Evolutionary conservation across 2,329 filamentous ascomycete genomes (phyloP), one percentile per base, ranked within the genome.

Genomic region (Endoconidiophora laricicola): DNA sequence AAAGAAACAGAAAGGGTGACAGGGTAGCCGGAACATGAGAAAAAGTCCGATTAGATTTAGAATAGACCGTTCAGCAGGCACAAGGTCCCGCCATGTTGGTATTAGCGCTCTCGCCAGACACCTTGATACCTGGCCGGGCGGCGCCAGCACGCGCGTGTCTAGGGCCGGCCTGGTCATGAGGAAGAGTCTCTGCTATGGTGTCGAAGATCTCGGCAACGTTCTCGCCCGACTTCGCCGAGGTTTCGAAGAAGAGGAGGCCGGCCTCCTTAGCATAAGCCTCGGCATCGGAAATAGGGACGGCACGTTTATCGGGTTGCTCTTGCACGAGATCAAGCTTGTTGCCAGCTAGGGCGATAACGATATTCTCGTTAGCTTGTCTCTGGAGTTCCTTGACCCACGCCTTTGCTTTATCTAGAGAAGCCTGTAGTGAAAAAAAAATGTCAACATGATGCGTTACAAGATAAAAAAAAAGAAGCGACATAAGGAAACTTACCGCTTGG

Each of bases 331-430:
- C 91, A 62, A 94, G 74, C 71, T 98, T 96, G 75, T 98, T 98
- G 56, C 91, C 91, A 48, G 90, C 91, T 41, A 98, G 79, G 44
- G 91, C 91, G 62, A 98, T 98, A 66, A 98, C 88, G 66, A 98
- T 98, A 69, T 96, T 96, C 69, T 98, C 91, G 71, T 96, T 98
- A 55, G 93, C 91, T 69, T 98, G 91, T 63, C 91, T 82, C 68
- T 98, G 91, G 50, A 98, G 79, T 65, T 98, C 91, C 70, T 96
- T 96, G 53, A 98, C 90, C 91, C 91, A 98, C 42, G 88, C 84
- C 69, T 98, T 98, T 59, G 93, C 93, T 73, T 98, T 98, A 68
- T 98, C 93, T 61, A 98, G 74, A 44, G 91, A 98, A 57, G 88
- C 79, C 91, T 98, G 54, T 45, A 38, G 26, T 43, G 38, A 24